Base-by-base conservation (phyloP, 352 stramenopile species). In the Discostella stelligera region DNA sequence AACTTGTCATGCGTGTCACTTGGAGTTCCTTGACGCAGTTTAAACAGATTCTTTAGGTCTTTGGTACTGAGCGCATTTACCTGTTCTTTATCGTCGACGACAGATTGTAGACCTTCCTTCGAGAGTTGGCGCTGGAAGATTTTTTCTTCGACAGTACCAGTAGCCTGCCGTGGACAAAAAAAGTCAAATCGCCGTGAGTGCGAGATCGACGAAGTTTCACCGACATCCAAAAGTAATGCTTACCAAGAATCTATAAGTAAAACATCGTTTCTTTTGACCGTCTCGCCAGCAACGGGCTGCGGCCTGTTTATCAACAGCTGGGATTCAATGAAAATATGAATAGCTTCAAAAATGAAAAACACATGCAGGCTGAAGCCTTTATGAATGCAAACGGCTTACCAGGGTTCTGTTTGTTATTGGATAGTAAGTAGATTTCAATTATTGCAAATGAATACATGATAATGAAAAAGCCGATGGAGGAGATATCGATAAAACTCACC, bases 71-170 rank as follows among this genome's bases (percentile, higher is more conserved):
- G 78, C 18, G 93, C 94, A 79, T 98, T 98, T 6, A 98, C 95
- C 85, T 98, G 96, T 67, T 98, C 96, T 85, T 98, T 98, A 87
- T 99, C 96, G 63, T 99, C 96, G 16, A 99, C 96, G 32, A 99
- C 98, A 59, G 96, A 98, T 75, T 98, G 96, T 23, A 99, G 89
- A 3, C 97, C 96, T 90, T 99, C 96, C 84, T 99, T 99, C 3
- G 94, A 97, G 10, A 99, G 89, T 75, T 99, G 97, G 4, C 97
- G 76, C 48, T 93, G 87, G 71, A 98, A 98, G 61, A 99, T 98
- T 73, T 99, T 99, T 79, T 99, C 97, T 83, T 99, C 97, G 3
- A 99, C 93, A 0, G 95, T 98, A 1, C 97, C 93, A n/a, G 88
- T 92, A 25, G 95, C 7, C 37, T 44, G 37, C 37, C 4, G 11